Evolutionary conservation across 2,329 filamentous ascomycete genomes (phyloP).

Genomic region (Pseudogymnoascus sp.): DNA sequence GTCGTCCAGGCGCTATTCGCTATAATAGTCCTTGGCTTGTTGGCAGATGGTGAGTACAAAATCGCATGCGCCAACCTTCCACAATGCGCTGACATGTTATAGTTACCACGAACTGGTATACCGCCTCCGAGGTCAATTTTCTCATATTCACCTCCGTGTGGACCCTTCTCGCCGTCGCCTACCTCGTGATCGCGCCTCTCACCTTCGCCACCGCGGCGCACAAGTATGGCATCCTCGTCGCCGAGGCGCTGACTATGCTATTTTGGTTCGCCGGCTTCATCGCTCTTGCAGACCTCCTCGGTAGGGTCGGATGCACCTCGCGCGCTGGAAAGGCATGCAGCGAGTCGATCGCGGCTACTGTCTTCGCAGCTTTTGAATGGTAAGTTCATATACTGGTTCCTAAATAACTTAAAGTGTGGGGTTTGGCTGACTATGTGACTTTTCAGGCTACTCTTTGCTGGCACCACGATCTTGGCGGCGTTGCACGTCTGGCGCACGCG

Average conservation of each 20-base stretch:
- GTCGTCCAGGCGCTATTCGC: constrained; percentile 60
- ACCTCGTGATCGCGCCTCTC: constrained; percentile 61
- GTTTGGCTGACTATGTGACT: background rate
- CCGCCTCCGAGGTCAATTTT: constrained; percentile 61
- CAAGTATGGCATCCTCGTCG: constrained; percentile 55
- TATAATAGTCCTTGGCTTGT: constrained; percentile 68
- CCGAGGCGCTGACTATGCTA: constrained; percentile 67
- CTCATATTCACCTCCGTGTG: constrained; percentile 73
- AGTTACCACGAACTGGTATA: constrained; percentile 14
- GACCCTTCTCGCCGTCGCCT: constrained; percentile 64
- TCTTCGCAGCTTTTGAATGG: constrained; percentile 43
- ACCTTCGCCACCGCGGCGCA: constrained; percentile 56
- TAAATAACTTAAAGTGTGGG: background rate
- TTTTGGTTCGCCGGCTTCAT: constrained; percentile 90
- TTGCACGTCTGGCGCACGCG: constrained; percentile 39
- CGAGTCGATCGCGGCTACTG: constrained; percentile 33
- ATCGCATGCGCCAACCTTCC: constrained; percentile 12
- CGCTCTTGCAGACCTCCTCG: constrained; percentile 61
- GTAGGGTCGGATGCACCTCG: constrained; percentile 44
- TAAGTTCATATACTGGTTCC: constrained; percentile 23
- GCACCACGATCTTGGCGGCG: constrained; percentile 41
- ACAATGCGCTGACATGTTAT: background rate
- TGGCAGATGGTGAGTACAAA: constrained; percentile 33
- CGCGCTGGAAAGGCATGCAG: constrained; percentile 29
- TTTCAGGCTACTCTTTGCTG: constrained; percentile 43